These are phyloP conservation scores for Penicillium occitanis DNA, from an alignment of 2,329 filamentous ascomycete genomes.

Conservation along the genomic window DNA sequence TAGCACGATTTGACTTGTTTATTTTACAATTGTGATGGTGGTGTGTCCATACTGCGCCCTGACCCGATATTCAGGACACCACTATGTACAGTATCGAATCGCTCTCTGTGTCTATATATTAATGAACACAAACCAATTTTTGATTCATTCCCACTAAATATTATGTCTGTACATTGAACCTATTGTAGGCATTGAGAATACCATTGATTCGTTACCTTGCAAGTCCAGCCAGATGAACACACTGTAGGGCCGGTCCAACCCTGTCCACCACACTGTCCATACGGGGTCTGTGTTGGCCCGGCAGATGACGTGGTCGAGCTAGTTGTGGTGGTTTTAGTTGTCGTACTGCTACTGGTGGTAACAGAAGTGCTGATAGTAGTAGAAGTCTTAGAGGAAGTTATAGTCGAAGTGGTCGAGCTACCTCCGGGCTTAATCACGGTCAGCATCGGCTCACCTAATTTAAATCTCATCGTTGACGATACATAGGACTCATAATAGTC, in stretches of 20 bases:
- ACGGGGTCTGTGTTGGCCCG: constrained; percentile 10
- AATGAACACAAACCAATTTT: neutral
- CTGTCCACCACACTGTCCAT: constrained; percentile 13
- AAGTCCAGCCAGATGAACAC: constrained; percentile 10
- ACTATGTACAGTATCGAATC: no score
- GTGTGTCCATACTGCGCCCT: no score
- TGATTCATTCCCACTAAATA: neutral
- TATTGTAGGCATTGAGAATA: constrained; percentile 16
- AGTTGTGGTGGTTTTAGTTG: neutral
- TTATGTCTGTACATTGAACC: neutral
- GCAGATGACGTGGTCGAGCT: constrained; percentile 11
- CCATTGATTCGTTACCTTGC: constrained; percentile 5
- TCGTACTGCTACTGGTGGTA: constrained; percentile 3
- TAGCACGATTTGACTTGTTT: neutral
- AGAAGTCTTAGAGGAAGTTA: constrained; percentile 3
- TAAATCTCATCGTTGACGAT: neutral
- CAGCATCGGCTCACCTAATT: neutral
- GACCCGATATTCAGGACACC: no score
- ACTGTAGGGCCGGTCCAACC: constrained; percentile 8
- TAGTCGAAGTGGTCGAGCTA: constrained; percentile 9
- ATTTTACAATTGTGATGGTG: no score
- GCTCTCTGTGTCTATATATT: no score
- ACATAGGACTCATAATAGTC: no score
- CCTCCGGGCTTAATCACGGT: constrained; percentile 8
- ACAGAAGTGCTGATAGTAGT: neutral